phyloP scores from a whole-genome alignment of 192 early-diverging fungal species.

The Globomyces pollinis-pini region DNA sequence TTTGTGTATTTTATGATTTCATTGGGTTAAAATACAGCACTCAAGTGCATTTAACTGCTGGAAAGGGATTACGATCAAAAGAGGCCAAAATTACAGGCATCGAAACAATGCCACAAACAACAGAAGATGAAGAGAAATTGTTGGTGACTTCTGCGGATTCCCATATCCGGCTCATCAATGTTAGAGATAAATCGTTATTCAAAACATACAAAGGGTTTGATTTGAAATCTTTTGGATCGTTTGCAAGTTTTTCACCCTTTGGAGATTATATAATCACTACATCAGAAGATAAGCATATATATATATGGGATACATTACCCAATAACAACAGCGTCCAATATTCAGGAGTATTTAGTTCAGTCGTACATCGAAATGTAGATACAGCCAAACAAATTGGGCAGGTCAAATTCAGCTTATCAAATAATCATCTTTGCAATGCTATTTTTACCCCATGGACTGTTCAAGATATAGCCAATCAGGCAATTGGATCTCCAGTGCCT shows the following conservation, averaged over 20 bases:
- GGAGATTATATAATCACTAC: slow-evolving; percentile 74
- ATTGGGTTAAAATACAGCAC: slow-evolving; percentile 74
- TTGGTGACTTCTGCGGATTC: slow-evolving; percentile 79
- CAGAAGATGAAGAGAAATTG: slow-evolving; percentile 49
- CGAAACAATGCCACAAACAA: slow-evolving; percentile 41
- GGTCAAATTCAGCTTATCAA: slow-evolving; percentile 13
- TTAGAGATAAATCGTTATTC: slow-evolving; percentile 65
- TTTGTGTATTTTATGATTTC: slow-evolving; percentile 77
- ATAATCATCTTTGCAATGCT: slow-evolving; percentile 15
- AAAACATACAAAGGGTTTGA: slow-evolving; percentile 77
- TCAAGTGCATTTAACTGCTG: slow-evolving; percentile 63
- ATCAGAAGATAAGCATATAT: slow-evolving; percentile 69
- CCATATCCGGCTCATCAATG: slow-evolving; percentile 67
- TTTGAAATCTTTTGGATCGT: slow-evolving; percentile 61
- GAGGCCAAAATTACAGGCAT: slow-evolving; percentile 80
- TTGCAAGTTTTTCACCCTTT: slow-evolving; percentile 69
- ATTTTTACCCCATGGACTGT: slow-evolving; percentile 17
- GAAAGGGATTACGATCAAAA: slow-evolving; percentile 49
- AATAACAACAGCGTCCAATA: background rate
- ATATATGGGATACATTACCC: slow-evolving; percentile 55
- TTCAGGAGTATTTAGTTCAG: slow-evolving; percentile 5
- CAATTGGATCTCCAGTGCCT: background rate
- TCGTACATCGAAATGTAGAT: slow-evolving; percentile 26
- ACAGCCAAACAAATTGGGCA: slow-evolving; percentile 6
- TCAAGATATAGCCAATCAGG: background rate